Evolutionary conservation across 1,284 basidiomycete species (phyloP).

Genomic region (Rhodotorula sp.): DNA sequence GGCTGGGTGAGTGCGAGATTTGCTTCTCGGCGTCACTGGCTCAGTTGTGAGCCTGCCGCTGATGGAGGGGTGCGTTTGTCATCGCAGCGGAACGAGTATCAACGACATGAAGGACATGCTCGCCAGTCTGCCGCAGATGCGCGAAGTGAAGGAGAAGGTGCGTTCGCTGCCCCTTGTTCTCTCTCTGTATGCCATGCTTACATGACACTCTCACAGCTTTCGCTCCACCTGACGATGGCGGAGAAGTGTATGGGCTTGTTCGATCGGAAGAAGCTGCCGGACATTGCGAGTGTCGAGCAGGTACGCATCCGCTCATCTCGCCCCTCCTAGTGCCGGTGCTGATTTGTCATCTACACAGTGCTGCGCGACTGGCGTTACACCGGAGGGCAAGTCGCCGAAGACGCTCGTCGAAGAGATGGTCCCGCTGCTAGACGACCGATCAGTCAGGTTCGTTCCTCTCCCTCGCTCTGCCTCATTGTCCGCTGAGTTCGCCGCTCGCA

Average conservation of each 20-base stretch:
- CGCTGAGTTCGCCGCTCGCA: slow-evolving; percentile 45
- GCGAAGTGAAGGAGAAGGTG: slow-evolving; percentile 91
- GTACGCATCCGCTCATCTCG: too few relatives aligned
- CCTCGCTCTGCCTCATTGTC: neutral
- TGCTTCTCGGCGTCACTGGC: neutral
- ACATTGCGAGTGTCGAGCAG: slow-evolving; percentile 91
- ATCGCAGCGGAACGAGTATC: slow-evolving; percentile 71
- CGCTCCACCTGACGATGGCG: slow-evolving; percentile 93
- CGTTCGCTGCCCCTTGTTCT: neutral
- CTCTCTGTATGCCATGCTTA: neutral
- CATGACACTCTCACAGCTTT: slow-evolving; percentile 62
- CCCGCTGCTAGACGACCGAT: slow-evolving; percentile 80
- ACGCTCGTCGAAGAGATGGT: slow-evolving; percentile 98
- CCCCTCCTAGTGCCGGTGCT: too few relatives aligned
- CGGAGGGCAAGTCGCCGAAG: slow-evolving; percentile 87
- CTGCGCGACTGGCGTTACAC: slow-evolving; percentile 83
- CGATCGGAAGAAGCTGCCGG: slow-evolving; percentile 78
- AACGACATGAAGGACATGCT: slow-evolving; percentile 99
- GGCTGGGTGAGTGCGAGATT: slow-evolving; percentile 60
- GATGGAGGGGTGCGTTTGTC: neutral
- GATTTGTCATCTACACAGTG: slow-evolving; percentile 55
- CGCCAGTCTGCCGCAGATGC: slow-evolving; percentile 89
- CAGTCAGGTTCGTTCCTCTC: slow-evolving; percentile 64
- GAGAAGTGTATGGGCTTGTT: slow-evolving; percentile 95
- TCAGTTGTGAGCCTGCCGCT: neutral